These are phyloP conservation scores for Gracilaria vermiculophylla DNA, from an alignment of 23 red algal species.

Conservation along the genomic window DNA sequence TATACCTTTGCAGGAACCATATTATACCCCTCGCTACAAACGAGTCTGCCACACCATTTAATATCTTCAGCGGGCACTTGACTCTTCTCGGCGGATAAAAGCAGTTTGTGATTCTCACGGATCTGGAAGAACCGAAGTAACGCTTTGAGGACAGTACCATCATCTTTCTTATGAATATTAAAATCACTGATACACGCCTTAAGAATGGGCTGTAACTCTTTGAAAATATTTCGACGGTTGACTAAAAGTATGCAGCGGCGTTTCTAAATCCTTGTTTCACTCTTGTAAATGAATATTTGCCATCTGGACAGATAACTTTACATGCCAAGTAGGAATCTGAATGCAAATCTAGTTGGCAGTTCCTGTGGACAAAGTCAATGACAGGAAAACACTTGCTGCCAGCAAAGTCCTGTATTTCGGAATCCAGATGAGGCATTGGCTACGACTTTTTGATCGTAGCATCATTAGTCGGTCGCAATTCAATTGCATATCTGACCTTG, in stretches of 20 bases:
- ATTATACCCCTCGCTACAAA: background rate
- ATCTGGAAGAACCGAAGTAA: background rate
- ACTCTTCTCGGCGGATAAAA: background rate
- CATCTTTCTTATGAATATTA: background rate
- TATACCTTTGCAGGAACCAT: background rate
- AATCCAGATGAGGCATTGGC: conserved; percentile 53
- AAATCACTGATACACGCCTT: conserved; percentile 67
- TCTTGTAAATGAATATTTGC: background rate
- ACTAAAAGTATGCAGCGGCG: conserved; percentile 29
- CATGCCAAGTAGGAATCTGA: conserved; percentile 14
- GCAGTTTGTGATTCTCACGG: background rate
- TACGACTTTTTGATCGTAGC: background rate
- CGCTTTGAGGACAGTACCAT: background rate
- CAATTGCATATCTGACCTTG: background rate
- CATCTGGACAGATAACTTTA: conserved; percentile 1
- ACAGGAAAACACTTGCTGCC: conserved; percentile 19
- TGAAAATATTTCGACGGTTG: background rate
- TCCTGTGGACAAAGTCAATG: conserved; percentile 18
- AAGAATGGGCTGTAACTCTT: background rate
- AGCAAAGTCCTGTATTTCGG: conserved; percentile 23
- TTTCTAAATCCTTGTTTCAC: conserved; percentile 18
- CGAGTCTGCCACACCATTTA: conserved; percentile 17
- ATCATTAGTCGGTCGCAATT: background rate
- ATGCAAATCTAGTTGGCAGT: conserved; percentile 36
- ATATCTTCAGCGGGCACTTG: background rate